phyloP scores from a whole-genome alignment of 306 rosid species.

The Amphicarpaea edgeworthii region DNA sequence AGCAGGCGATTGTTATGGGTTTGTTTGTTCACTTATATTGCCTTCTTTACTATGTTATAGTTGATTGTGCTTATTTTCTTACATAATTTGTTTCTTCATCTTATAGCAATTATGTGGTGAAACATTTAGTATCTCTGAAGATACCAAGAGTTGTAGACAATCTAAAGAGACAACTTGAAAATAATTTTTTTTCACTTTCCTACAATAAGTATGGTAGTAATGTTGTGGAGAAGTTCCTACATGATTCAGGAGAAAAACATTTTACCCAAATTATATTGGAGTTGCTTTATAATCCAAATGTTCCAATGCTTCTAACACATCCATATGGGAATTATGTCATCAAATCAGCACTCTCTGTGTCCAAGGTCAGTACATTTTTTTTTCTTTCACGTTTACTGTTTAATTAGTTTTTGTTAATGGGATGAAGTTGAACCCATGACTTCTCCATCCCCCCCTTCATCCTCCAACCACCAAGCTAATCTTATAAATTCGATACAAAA shows the following conservation, averaged over 20 bases:
- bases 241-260: constrained; percentile 39
- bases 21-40: constrained; percentile 35
- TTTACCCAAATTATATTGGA: constrained; percentile 46
- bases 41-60: neutral
- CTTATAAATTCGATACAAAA: no score
- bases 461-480: no score
- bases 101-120: constrained; percentile 68
- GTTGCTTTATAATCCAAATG: constrained; percentile 41
- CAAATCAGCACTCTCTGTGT: constrained; percentile 52
- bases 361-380: constrained; percentile 50
- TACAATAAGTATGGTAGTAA: constrained; percentile 63
- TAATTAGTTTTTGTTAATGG: no score
- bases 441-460: no score
- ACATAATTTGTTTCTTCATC: neutral
- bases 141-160: constrained; percentile 39
- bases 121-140: constrained; percentile 52
- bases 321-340: constrained; percentile 67
- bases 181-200: constrained; percentile 51
- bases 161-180: constrained; percentile 50
- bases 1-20: constrained; percentile 63
- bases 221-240: constrained; percentile 67
- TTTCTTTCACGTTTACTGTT: neutral
- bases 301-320: constrained; percentile 53
- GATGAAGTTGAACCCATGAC: no score
- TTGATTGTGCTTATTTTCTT: constrained; percentile 15